Evolutionary conservation across 1,284 basidiomycete species (phyloP).

Genomic region (Pseudozyma pruni): DNA sequence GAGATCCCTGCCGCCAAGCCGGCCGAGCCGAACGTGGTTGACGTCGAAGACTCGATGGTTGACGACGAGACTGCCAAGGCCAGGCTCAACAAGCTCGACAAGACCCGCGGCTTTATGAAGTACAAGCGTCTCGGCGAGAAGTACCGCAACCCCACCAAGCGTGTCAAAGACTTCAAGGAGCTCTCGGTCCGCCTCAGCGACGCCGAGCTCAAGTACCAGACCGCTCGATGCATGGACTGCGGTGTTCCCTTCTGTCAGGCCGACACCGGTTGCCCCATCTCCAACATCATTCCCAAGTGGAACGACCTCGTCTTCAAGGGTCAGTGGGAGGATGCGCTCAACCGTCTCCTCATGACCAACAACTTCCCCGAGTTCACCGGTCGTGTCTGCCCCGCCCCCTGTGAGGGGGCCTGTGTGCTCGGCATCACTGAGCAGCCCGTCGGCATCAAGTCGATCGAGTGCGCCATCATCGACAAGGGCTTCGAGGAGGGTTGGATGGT

Average conservation of each 20-base stretch:
- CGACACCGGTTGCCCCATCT: constrained; percentile 65
- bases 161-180: constrained; percentile 65
- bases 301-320: constrained; percentile 67
- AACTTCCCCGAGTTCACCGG: constrained; percentile 67
- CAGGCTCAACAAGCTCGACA: constrained; percentile 63
- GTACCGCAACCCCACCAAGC: constrained; percentile 62
- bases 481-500: constrained; percentile 65
- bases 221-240: constrained; percentile 67
- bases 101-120: constrained; percentile 66
- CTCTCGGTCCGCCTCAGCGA: constrained; percentile 63
- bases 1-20: constrained; percentile 50
- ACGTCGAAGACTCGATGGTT: constrained; percentile 66
- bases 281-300: constrained; percentile 66
- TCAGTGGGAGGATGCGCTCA: constrained; percentile 64
- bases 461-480: constrained; percentile 66
- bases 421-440: constrained; percentile 65
- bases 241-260: constrained; percentile 67
- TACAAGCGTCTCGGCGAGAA: constrained; percentile 65
- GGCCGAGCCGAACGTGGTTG: constrained; percentile 59
- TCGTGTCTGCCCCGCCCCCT: constrained; percentile 66
- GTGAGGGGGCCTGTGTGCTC: constrained; percentile 64
- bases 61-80: constrained; percentile 64
- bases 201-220: constrained; percentile 66
- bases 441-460: constrained; percentile 65
- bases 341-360: constrained; percentile 65